Conservation (phyloP, 306 rosid genomes). For the Cucurbita moschata region DNA sequence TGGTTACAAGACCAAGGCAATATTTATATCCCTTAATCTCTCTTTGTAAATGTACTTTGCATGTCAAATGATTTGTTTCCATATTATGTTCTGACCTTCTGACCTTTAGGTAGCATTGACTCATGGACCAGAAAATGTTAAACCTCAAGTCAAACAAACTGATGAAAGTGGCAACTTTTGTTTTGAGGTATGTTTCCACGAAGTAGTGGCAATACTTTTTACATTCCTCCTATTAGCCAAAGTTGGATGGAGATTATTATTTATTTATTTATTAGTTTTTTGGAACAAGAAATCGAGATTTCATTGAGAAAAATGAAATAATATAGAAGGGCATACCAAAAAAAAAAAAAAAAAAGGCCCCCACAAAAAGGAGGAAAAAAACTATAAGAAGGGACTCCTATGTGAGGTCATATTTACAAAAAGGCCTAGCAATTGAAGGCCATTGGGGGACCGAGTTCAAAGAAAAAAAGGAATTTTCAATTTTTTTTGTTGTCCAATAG, state of each 20-base stretch:
- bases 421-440: too few relatives aligned
- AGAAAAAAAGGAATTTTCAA: too few relatives aligned
- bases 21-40: neutral
- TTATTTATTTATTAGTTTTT: too few relatives aligned
- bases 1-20: slow-evolving; percentile 76
- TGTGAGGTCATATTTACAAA: too few relatives aligned
- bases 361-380: too few relatives aligned
- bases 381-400: too few relatives aligned
- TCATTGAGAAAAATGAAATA: neutral
- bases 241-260: neutral
- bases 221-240: neutral
- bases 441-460: too few relatives aligned
- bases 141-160: slow-evolving; percentile 73
- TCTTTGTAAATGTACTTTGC: slow-evolving; percentile 3
- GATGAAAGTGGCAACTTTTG: slow-evolving; percentile 82
- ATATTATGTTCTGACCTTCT: slow-evolving; percentile 8
- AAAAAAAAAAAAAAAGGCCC: too few relatives aligned
- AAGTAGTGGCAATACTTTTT: neutral
- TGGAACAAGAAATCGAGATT: neutral
- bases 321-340: neutral
- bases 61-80: slow-evolving; percentile 11
- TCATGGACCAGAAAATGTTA: slow-evolving; percentile 90
- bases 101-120: slow-evolving; percentile 78
- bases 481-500: too few relatives aligned
- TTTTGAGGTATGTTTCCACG: slow-evolving; percentile 60